Conservation (phyloP, 352 stramenopile species). For the Stramenopiles sp. region DNA sequence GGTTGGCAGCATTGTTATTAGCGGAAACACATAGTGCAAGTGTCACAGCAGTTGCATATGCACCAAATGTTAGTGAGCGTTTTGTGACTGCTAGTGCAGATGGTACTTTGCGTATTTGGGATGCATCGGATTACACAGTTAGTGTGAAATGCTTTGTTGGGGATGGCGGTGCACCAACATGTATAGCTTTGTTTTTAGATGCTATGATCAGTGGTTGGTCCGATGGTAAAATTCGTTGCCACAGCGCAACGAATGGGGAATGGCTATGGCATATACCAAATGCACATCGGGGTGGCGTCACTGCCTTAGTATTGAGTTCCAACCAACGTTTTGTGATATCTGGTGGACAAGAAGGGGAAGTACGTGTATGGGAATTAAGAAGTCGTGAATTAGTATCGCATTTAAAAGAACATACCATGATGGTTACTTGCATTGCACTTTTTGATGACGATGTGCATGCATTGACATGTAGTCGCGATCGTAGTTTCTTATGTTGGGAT, state of each 20-base stretch:
- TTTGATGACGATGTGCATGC: slow-evolving; percentile 67
- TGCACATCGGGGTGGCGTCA: slow-evolving; percentile 61
- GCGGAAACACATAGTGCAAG: slow-evolving; percentile 53
- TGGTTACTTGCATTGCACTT: slow-evolving; percentile 51
- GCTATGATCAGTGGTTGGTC: slow-evolving; percentile 64
- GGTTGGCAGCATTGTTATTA: slow-evolving; percentile 24
- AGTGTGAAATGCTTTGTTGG: slow-evolving; percentile 31
- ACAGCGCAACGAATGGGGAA: slow-evolving; percentile 53
- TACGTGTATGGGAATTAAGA: slow-evolving; percentile 75
- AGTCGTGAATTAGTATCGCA: slow-evolving; percentile 63
- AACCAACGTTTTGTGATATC: slow-evolving; percentile 63
- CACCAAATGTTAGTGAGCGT: slow-evolving; percentile 40
- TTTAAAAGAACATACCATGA: slow-evolving; percentile 68
- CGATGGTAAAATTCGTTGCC: slow-evolving; percentile 57
- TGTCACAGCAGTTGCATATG: slow-evolving; percentile 51
- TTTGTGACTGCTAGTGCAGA: slow-evolving; percentile 65
- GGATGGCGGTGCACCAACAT: slow-evolving; percentile 39
- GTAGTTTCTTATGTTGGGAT: slow-evolving; percentile 74
- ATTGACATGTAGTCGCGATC: slow-evolving; percentile 58
- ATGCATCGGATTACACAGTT: slow-evolving; percentile 56
- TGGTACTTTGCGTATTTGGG: slow-evolving; percentile 63
- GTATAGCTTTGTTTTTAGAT: slow-evolving; percentile 42
- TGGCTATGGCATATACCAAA: slow-evolving; percentile 63
- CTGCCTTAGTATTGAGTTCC: slow-evolving; percentile 57
- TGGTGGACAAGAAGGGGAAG: slow-evolving; percentile 49